Conservation (phyloP, 2,329 filamentous ascomycete species). For the Alternaria viburni region DNA sequence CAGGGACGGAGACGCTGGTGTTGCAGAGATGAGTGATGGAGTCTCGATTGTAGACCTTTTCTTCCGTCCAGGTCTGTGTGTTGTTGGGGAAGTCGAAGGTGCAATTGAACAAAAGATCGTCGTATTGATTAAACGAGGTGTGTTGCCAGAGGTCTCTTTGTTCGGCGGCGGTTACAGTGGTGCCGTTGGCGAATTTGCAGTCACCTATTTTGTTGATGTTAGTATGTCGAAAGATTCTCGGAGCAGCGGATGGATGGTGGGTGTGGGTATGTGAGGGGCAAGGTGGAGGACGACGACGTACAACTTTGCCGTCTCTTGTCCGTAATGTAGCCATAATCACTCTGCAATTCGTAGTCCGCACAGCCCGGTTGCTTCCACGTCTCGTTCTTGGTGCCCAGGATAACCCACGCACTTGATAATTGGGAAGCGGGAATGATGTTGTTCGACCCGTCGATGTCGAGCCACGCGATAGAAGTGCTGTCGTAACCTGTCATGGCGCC, state of each 20-base stretch:
- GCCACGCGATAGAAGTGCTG: constrained; percentile 32
- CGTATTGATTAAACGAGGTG: not conserved
- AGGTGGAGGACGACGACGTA: not conserved
- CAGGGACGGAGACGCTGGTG: constrained; percentile 11
- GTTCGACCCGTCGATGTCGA: constrained; percentile 29
- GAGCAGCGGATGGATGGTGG: not conserved
- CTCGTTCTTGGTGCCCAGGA: constrained; percentile 16
- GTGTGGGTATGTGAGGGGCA: not conserved
- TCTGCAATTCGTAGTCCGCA: not conserved
- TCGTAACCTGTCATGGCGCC: constrained; percentile 50
- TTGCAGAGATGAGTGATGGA: constrained; percentile 16
- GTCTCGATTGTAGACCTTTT: not conserved
- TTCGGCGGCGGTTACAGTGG: constrained; percentile 6
- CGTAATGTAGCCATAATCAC: not conserved
- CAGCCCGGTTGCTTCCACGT: constrained; percentile 21
- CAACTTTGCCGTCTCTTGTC: not conserved
- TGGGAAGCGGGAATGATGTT: constrained; percentile 35
- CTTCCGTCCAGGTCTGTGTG: constrained; percentile 3
- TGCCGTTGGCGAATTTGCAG: constrained; percentile 30
- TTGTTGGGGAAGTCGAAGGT: constrained; percentile 17
- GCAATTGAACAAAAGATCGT: not conserved
- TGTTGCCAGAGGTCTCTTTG: not conserved
- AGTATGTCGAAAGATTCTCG: not conserved
- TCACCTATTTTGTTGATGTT: constrained; percentile 15
- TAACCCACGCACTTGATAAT: constrained; percentile 7